These are phyloP conservation scores for Neurospora sp. DNA, from an alignment of 495 filamentous ascomycete genomes.

Conservation along the genomic window DNA sequence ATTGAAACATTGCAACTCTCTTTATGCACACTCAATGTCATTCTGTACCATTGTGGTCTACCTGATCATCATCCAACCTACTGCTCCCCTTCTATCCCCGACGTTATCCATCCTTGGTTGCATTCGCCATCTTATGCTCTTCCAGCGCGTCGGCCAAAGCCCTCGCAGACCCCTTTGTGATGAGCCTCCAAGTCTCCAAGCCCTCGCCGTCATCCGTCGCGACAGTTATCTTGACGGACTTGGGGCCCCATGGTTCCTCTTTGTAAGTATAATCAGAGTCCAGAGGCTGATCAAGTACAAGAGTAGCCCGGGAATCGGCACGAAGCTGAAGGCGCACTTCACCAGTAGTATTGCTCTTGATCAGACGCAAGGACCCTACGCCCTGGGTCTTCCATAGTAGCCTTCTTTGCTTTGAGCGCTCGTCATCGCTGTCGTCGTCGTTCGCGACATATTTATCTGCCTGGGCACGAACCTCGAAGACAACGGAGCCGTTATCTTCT, in stretches of 20 bases:
- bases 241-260: slow-evolving; percentile 27
- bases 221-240: slow-evolving; percentile 47
- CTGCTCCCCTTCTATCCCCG: too few species aligned
- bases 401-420: slow-evolving; percentile 6
- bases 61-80: too few species aligned
- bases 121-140: slow-evolving; percentile 35
- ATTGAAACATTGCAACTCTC: too few species aligned
- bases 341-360: slow-evolving; percentile 55
- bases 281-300: slow-evolving; percentile 56
- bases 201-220: slow-evolving; percentile 39
- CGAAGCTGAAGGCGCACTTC: slow-evolving; percentile 54
- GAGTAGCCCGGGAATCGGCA: slow-evolving; percentile 55
- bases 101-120: too few species aligned
- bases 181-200: slow-evolving; percentile 52
- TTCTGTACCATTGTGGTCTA: too few species aligned
- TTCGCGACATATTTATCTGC: slow-evolving; percentile 39
- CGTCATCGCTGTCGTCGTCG: slow-evolving; percentile 23
- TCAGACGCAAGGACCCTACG: slow-evolving; percentile 53
- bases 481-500: slow-evolving; percentile 57
- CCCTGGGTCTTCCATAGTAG: slow-evolving; percentile 49
- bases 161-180: slow-evolving; percentile 42
- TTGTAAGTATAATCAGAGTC: slow-evolving; percentile 49
- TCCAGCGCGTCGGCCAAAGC: slow-evolving; percentile 39
- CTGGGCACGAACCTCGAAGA: slow-evolving; percentile 55
- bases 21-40: too few species aligned